Base-by-base conservation (phyloP, 2,329 filamentous ascomycete genomes). In the Myriosclerotinia curreyana region DNA sequence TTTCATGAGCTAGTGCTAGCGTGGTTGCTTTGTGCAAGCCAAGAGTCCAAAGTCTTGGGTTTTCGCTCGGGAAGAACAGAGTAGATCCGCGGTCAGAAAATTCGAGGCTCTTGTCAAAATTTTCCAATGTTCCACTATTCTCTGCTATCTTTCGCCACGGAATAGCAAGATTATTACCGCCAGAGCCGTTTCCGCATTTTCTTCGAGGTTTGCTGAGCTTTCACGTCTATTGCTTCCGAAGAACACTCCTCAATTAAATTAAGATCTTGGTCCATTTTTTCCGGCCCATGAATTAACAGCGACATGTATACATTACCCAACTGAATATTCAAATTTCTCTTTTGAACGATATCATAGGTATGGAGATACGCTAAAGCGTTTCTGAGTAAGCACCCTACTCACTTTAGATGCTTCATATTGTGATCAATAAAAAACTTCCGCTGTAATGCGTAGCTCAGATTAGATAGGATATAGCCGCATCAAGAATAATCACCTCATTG, bases 131-230 rank as follows among this genome's bases (percentile, higher is more conserved):
- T 9, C 42, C 42, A n/a, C 17, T 46, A 11, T 46, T 2, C 31
- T 7, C 11, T n/a, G 5, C 20, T 11, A 7, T n/a, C 9, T 52
- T 36, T 36, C 36, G n/a, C 34, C 12, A 25, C 34, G 6, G 28
- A 38, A 17, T 12, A 15, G 6, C 34, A 53, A n/a, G 1, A 55
- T 42, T 7, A 2, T 6, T 14, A 28, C 8, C 14, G 1, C 5
- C 15, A 12, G 14, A 20, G 52, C 8, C n/a, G 2, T 3, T 11
- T 42, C 15, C 4, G 15, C 28, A 8, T 20, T 55, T 4, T 14
- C 0, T 6, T 42, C 36, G 14, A 14, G 12, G 0, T 1, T n/a
- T 15, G 3, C 6, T 25, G 5, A 3, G 11, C 5, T 9, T 28
- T 40, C 9, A n/a, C 28, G 34, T 25, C 14, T 2, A 54, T 14